Percentiles rank a stretch among this genome's conserved stretches.
phyloP scores from a whole-genome alignment of 2,329 filamentous ascomycete species.

The Colletotrichum limetticola region DNA sequence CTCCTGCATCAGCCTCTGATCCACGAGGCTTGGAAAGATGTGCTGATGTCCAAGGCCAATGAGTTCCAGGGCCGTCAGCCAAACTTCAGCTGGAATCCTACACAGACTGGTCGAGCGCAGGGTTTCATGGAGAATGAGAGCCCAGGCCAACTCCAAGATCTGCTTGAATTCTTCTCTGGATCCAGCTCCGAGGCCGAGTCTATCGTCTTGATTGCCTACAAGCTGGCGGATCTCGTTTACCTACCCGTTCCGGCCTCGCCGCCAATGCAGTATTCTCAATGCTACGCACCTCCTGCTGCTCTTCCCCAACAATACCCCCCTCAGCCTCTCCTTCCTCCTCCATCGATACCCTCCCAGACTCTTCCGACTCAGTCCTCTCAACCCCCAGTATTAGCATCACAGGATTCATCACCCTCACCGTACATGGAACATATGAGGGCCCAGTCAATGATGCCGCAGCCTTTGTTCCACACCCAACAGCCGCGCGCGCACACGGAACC shows the following conservation, averaged over 20 bases:
- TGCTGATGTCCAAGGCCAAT: slow-evolving; percentile 64
- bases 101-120: slow-evolving; percentile 65
- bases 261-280: slow-evolving; percentile 36
- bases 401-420: slow-evolving; percentile 24
- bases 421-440: slow-evolving; percentile 34
- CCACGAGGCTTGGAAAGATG: slow-evolving; percentile 69
- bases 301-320: slow-evolving; percentile 34
- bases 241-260: slow-evolving; percentile 34
- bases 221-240: slow-evolving; percentile 61
- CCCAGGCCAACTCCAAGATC: slow-evolving; percentile 71
- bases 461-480: slow-evolving; percentile 30
- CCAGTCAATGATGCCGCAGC: slow-evolving; percentile 35
- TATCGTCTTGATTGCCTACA: slow-evolving; percentile 68
- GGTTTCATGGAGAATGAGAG: slow-evolving; percentile 71
- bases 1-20: slow-evolving; percentile 74
- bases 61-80: slow-evolving; percentile 66
- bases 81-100: slow-evolving; percentile 70
- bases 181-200: slow-evolving; percentile 66
- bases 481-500: slow-evolving; percentile 30
- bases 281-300: slow-evolving; percentile 32
- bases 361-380: slow-evolving; percentile 34
- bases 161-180: slow-evolving; percentile 72
- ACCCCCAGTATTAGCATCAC: slow-evolving; percentile 33
- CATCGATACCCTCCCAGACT: slow-evolving; percentile 35
- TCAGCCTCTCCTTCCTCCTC: slow-evolving; percentile 35